phyloP scores from a whole-genome alignment of 1,139 yeast genomes.

The Hanseniaspora uvarum region DNA sequence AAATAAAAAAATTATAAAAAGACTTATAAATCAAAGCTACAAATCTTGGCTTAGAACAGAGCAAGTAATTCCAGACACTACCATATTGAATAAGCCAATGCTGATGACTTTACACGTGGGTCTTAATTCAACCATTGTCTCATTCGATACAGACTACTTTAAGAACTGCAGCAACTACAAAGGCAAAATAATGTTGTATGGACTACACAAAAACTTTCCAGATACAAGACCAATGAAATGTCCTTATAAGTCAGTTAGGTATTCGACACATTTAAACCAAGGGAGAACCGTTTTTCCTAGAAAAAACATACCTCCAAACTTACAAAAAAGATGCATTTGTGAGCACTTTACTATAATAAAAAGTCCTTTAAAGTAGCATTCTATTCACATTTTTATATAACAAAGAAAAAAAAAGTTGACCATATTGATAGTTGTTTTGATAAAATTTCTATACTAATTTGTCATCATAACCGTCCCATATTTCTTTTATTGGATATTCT shows the following conservation, averaged over 20 bases:
- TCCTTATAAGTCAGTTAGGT: not conserved
- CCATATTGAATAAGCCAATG: too few relatives aligned
- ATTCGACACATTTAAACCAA: slow-evolving; percentile 1
- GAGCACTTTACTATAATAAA: slow-evolving; percentile 8
- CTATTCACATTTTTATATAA: not conserved
- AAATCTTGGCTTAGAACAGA: slow-evolving; percentile 8
- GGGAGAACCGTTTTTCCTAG: slow-evolving; percentile 3
- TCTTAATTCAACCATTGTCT: not conserved
- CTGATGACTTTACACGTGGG: not conserved
- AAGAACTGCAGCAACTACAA: not conserved
- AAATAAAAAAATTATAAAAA: slow-evolving; percentile 1
- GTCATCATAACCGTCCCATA: slow-evolving; percentile 12
- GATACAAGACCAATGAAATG: slow-evolving; percentile 4
- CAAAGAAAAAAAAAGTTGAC: not conserved
- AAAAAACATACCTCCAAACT: not conserved
- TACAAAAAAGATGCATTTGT: slow-evolving; percentile 13
- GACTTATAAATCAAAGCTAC: not conserved
- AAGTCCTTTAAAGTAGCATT: slow-evolving; percentile 1
- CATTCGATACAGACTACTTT: not conserved
- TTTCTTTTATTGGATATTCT: not conserved
- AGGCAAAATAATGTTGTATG: slow-evolving; percentile 1
- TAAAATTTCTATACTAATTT: not conserved
- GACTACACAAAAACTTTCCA: not conserved
- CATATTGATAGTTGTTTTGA: not conserved
- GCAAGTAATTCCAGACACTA: not conserved